These are phyloP conservation scores for Cicer pinnatifidum DNA, from an alignment of 306 rosid species.

Conservation along the genomic window DNA sequence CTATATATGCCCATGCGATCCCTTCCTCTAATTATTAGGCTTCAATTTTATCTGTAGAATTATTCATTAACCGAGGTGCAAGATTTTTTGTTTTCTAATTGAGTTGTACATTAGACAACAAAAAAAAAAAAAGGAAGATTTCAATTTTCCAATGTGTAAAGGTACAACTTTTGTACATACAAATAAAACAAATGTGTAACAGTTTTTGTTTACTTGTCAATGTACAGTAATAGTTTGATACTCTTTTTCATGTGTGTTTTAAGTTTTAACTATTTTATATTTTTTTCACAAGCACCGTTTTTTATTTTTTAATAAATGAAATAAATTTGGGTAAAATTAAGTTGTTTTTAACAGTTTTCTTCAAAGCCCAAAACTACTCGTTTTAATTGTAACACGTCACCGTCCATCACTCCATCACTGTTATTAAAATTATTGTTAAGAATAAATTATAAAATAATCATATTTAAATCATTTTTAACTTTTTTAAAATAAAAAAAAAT, in stretches of 20 bases:
- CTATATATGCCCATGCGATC: neutral
- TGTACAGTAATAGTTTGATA: neutral
- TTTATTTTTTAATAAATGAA: too few species aligned
- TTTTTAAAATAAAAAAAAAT: too few species aligned
- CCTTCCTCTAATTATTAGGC: constrained; percentile 3
- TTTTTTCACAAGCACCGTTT: too few species aligned
- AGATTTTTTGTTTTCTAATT: neutral
- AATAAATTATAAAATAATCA: too few species aligned
- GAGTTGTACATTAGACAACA: constrained; percentile 3
- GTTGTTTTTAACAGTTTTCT: too few species aligned
- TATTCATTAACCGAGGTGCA: neutral
- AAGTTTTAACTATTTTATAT: too few species aligned
- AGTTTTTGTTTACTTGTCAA: neutral
- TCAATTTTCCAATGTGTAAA: constrained; percentile 24
- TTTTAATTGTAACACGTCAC: too few species aligned
- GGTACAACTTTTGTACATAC: neutral
- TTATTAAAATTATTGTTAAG: too few species aligned
- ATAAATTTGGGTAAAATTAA: too few species aligned
- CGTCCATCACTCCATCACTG: too few species aligned
- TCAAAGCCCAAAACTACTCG: too few species aligned
- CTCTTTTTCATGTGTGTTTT: neutral
- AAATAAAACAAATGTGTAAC: neutral
- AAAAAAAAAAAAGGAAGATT: neutral
- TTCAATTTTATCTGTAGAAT: neutral
- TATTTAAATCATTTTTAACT: too few species aligned